Evolutionary conservation across 768 basidiomycete species (phyloP).

Genomic region (Lanmaoa pseudosensibilis): DNA sequence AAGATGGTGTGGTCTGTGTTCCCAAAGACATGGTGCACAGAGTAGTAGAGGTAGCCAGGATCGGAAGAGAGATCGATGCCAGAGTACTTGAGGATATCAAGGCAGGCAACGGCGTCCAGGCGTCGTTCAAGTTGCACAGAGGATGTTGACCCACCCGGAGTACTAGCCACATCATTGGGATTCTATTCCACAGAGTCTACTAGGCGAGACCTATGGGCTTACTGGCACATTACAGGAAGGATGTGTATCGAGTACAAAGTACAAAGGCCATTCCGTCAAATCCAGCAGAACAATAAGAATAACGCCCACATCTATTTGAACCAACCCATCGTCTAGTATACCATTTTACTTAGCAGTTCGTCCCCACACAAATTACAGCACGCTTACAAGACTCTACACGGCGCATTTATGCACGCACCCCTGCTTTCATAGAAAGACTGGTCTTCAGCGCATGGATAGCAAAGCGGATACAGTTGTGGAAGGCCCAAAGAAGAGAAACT

Average conservation of each 20-base stretch:
- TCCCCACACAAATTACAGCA: background rate
- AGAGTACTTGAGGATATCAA: constrained; percentile 73
- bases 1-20: constrained; percentile 86
- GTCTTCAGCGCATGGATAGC: constrained; percentile 50
- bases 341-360: background rate
- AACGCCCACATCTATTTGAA: constrained; percentile 8
- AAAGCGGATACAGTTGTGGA: constrained; percentile 54
- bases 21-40: constrained; percentile 51
- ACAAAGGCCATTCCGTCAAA: constrained; percentile 17
- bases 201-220: background rate
- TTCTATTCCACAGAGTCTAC: background rate
- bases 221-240: constrained; percentile 20
- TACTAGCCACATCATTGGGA: background rate
- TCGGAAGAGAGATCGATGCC: constrained; percentile 64
- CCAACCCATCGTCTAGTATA: constrained; percentile 3
- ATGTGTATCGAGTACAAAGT: constrained; percentile 23
- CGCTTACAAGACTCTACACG: constrained; percentile 4
- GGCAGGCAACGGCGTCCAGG: constrained; percentile 70
- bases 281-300: constrained; percentile 23
- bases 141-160: constrained; percentile 37
- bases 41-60: constrained; percentile 58
- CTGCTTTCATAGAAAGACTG: constrained; percentile 45
- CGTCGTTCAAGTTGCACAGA: constrained; percentile 76
- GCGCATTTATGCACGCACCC: constrained; percentile 35
- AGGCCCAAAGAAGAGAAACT: constrained; percentile 66